A percentile compares a stretch with the other conserved stretches of the same genome.
phyloP scores from a whole-genome alignment of 2,329 filamentous ascomycete genomes.

The Verticillium longisporum region DNA sequence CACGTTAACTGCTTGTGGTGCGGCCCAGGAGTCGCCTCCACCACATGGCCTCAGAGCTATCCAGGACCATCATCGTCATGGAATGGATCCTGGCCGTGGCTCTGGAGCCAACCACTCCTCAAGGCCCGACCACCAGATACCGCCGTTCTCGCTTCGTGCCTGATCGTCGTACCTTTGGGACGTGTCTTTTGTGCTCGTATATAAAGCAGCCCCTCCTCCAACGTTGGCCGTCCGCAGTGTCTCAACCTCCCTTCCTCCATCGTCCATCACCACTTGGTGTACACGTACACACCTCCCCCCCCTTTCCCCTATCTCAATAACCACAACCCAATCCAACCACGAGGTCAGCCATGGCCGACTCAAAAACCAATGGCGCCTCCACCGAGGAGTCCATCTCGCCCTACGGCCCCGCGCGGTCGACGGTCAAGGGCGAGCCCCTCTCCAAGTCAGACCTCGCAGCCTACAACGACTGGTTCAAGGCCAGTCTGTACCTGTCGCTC shows the following conservation, averaged over 20 bases:
- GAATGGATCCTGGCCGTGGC: too few species aligned
- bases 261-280: too few species aligned
- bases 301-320: not conserved
- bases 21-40: not conserved
- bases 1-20: not conserved
- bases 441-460: slow-evolving; percentile 59
- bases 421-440: slow-evolving; percentile 54
- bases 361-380: slow-evolving; percentile 6
- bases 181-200: not conserved
- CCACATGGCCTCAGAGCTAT: not conserved
- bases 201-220: not conserved
- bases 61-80: not conserved
- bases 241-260: too few species aligned
- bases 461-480: slow-evolving; percentile 67
- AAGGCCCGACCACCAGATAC: not conserved
- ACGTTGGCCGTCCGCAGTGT: too few species aligned
- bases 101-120: not conserved
- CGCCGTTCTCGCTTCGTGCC: not conserved
- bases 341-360: slow-evolving; percentile 18
- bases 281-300: not conserved
- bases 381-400: slow-evolving; percentile 52
- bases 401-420: slow-evolving; percentile 60
- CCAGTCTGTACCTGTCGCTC: slow-evolving; percentile 66
- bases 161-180: too few species aligned
- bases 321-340: not conserved